phyloP scores from a whole-genome alignment of 1,284 basidiomycete genomes.

The Golubevia sp. region DNA sequence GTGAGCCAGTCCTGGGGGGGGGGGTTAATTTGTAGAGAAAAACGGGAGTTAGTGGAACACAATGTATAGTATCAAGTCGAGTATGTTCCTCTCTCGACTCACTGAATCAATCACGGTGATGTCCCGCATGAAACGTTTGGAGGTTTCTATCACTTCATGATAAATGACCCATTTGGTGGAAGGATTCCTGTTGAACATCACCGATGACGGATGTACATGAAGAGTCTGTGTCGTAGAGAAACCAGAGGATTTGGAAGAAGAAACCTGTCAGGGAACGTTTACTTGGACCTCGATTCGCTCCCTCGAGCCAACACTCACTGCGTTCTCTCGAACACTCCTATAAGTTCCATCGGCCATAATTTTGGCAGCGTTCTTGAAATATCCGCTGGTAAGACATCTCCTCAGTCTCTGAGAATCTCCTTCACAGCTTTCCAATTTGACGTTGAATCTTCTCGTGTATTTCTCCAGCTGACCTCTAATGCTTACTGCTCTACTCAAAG shows the following conservation, averaged over 20 bases:
- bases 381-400: conserved; percentile 84
- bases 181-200: conserved; percentile 89
- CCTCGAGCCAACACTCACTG: conserved; percentile 66
- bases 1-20: conserved; percentile 67
- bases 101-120: conserved; percentile 65
- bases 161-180: conserved; percentile 89
- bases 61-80: conserved; percentile 16
- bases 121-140: conserved; percentile 73
- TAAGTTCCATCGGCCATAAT: conserved; percentile 90
- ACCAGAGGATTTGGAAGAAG: background rate
- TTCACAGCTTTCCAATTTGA: conserved; percentile 72
- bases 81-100: conserved; percentile 13
- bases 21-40: too few species aligned
- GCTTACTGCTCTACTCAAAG: conserved; percentile 85
- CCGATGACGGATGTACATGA: conserved; percentile 89
- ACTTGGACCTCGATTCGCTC: background rate
- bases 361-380: conserved; percentile 89
- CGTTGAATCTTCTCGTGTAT: conserved; percentile 83
- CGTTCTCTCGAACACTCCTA: conserved; percentile 77
- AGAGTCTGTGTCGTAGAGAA: conserved; percentile 68
- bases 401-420: conserved; percentile 79
- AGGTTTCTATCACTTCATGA: conserved; percentile 94
- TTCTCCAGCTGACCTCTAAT: conserved; percentile 90
- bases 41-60: too few species aligned
- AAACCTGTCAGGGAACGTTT: background rate